phyloP scores from a whole-genome alignment of 345 rosid genomes.

The Eucalyptus dawsonii region DNA sequence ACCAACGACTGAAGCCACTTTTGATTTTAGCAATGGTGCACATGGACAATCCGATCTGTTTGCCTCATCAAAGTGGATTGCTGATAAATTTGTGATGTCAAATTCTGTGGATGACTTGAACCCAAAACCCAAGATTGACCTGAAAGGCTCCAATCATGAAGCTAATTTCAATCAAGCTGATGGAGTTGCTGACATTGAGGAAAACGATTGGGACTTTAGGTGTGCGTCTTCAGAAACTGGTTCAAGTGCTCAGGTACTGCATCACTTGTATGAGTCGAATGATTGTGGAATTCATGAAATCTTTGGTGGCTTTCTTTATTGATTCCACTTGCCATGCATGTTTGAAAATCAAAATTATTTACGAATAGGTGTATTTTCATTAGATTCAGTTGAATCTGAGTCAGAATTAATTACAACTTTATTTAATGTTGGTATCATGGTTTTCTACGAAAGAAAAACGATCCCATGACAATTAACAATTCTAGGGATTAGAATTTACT shows the following conservation, averaged over 20 bases:
- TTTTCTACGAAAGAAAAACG: neutral
- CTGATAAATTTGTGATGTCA: neutral
- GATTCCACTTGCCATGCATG: neutral
- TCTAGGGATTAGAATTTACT: neutral
- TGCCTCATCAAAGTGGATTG: neutral
- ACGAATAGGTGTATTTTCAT: neutral
- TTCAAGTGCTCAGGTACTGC: constrained; percentile 10
- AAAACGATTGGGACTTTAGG: constrained; percentile 37
- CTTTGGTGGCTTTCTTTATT: neutral
- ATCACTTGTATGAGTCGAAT: neutral
- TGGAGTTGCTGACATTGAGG: constrained; percentile 7
- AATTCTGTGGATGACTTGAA: neutral
- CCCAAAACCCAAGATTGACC: neutral
- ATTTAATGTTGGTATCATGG: neutral
- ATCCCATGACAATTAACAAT: neutral
- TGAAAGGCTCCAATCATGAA: neutral
- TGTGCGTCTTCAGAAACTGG: constrained; percentile 24
- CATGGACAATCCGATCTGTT: neutral
- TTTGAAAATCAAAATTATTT: neutral
- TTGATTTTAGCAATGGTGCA: neutral
- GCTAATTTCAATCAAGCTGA: neutral
- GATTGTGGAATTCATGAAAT: neutral
- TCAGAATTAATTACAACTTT: neutral
- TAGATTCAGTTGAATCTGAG: neutral
- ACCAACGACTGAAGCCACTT: neutral